These are phyloP conservation scores for Bruguiera hainesii DNA, from an alignment of 441 rosid genomes.

Conservation along the genomic window DNA sequence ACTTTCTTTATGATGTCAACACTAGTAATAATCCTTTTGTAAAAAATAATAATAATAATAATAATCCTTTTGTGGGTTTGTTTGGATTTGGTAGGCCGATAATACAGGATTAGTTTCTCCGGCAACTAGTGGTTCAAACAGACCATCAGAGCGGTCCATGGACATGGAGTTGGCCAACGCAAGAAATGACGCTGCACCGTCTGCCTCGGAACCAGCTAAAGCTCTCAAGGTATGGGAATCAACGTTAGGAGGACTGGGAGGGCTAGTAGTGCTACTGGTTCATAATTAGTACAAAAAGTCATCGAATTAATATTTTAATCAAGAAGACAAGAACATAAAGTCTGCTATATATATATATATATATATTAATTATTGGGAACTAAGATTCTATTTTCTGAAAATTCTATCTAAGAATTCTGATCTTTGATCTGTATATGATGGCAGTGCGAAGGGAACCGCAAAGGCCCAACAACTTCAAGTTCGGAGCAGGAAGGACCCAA, in stretches of 20 bases:
- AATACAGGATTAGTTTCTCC: conserved; percentile 47
- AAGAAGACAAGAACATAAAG: conserved; percentile 7
- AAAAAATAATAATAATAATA: not conserved
- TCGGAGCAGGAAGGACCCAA: conserved; percentile 89
- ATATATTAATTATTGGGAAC: conserved; percentile 12
- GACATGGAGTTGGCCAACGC: conserved; percentile 66
- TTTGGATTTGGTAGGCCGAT: conserved; percentile 45
- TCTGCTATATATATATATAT: not conserved
- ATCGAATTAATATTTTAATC: not conserved
- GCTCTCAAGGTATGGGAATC: conserved; percentile 52
- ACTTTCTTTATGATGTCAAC: no score
- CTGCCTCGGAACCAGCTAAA: conserved; percentile 50
- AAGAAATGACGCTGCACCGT: conserved; percentile 37
- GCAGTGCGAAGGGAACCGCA: conserved; percentile 80
- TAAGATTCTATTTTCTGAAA: conserved; percentile 32
- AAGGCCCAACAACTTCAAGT: conserved; percentile 61
- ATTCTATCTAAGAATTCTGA: conserved; percentile 12
- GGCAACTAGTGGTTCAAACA: conserved; percentile 63
- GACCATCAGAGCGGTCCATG: conserved; percentile 70
- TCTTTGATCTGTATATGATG: conserved; percentile 16
- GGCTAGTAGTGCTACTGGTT: no score
- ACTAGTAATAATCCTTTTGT: not conserved
- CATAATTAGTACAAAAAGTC: not conserved
- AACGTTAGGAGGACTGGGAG: not conserved
- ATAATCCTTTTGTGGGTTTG: conserved; percentile 28